Evolutionary conservation across 2,329 filamentous ascomycete genomes (phyloP), one percentile per base, ranked within the genome.

Genomic region (Diaporthe sp.): DNA sequence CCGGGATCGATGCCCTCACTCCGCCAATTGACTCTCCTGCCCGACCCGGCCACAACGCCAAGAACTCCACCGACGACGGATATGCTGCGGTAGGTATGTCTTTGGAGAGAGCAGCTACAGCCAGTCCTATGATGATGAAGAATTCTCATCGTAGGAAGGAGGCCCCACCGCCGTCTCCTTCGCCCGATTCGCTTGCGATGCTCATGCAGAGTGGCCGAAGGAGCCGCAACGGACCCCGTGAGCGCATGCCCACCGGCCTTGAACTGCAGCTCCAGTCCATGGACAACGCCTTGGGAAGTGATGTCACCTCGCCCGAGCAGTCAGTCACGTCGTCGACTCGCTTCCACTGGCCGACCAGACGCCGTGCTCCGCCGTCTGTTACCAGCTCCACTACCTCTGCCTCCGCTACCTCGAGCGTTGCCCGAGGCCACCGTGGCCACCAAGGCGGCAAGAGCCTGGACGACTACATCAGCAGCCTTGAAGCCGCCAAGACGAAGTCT

Each of bases 401-500:
- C 64, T 89, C 88, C 3, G 89, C 88, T 10, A 84, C 84, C 40
- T 91, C 89, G 0, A 90, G 88, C 71, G 84, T 86, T 35, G 85
- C 85, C 25, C 85, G 87, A 74, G 88, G 87, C 78, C 80, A 89
- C 76, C 86, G 91, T 71, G 88, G 87, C 10, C 72, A 88, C 85
- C 76, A 86, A 82, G 92, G 90, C 78, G 89, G 88, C 54, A 90
- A 92, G 76, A 94, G 91, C 77, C 89, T 95, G 47, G 94, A 97
- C 78, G 92, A 96, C 77, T 97, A 97, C 80, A 96, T 97, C 77
- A 95, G 92, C 83, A 97, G 95, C 81, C 85, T 98, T 1, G 95
- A 97, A 45, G 90, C 95, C 68, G 94, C 95, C 13, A 91, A 92
- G 73, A 87, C 85, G 77, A 89, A 86, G 76, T 90, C 88, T 61